phyloP scores from a whole-genome alignment of 805 yeast species.

The Candida glaebosa region DNA sequence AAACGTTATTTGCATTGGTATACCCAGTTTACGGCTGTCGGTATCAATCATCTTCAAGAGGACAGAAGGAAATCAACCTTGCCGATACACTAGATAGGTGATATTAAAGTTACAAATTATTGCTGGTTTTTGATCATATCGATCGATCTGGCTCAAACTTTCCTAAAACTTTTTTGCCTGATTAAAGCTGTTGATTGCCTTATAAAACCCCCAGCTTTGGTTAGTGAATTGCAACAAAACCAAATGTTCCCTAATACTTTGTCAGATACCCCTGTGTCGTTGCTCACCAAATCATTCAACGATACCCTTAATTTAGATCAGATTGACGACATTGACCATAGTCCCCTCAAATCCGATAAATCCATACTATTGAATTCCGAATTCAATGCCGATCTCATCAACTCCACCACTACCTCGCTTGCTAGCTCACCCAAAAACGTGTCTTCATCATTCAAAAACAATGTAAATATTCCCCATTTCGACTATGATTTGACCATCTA shows the following conservation, averaged over 20 bases:
- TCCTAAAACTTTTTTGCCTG: too few species aligned
- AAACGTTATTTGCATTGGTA: too few species aligned
- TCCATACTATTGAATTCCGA: background rate
- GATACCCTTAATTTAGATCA: background rate
- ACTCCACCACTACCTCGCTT: background rate
- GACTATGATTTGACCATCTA: slow-evolving; percentile 45
- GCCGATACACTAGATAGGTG: too few species aligned
- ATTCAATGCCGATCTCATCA: background rate
- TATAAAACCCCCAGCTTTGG: too few species aligned
- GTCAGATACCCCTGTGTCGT: background rate
- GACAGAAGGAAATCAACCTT: too few species aligned
- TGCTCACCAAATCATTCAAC: background rate
- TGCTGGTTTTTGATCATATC: too few species aligned
- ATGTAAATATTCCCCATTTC: slow-evolving; percentile 17
- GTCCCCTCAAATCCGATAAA: background rate
- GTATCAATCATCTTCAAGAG: too few species aligned
- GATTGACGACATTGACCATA: background rate
- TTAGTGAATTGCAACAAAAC: too few species aligned
- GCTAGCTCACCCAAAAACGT: slow-evolving; percentile 3
- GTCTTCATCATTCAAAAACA: background rate
- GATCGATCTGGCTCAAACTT: too few species aligned
- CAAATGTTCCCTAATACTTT: background rate
- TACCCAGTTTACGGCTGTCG: too few species aligned
- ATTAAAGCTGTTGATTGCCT: too few species aligned
- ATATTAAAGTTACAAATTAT: too few species aligned